Percentiles rank a stretch among this genome's conserved stretches.
These are phyloP conservation scores for Penicillium subrubescens DNA, from an alignment of 495 filamentous ascomycete genomes.

Conservation along the genomic window DNA sequence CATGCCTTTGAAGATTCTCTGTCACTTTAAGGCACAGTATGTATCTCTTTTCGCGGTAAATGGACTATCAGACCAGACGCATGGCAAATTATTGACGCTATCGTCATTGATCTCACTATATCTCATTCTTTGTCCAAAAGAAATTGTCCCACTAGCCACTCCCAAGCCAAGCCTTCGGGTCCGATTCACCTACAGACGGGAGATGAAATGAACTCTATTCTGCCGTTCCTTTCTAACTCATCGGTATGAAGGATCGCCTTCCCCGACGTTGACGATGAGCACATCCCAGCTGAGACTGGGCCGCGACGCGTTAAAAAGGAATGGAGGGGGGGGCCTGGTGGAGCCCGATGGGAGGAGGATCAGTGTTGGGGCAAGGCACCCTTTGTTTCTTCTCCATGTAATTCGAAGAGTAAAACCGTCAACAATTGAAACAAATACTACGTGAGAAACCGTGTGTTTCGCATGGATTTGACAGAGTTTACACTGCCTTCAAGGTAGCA, in stretches of 20 bases:
- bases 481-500: background rate
- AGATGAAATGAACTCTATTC: conserved; percentile 13
- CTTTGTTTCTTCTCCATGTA: background rate
- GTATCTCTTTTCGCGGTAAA: background rate
- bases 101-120: background rate
- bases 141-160: background rate
- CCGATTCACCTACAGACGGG: background rate
- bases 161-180: background rate
- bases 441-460: conserved; percentile 18
- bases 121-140: conserved; percentile 8
- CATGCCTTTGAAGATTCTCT: background rate
- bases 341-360: background rate
- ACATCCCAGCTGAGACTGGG: background rate
- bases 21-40: background rate
- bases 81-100: background rate
- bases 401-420: background rate
- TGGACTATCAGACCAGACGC: background rate
- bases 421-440: conserved; percentile 20
- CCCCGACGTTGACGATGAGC: conserved; percentile 11
- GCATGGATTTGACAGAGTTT: conserved; percentile 18
- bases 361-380: background rate
- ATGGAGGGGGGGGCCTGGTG: background rate
- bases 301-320: background rate
- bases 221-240: background rate
- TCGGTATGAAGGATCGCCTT: conserved; percentile 20